These are phyloP conservation scores for Zalaria obscura DNA, from an alignment of 2,329 filamentous ascomycete genomes.

Conservation along the genomic window DNA sequence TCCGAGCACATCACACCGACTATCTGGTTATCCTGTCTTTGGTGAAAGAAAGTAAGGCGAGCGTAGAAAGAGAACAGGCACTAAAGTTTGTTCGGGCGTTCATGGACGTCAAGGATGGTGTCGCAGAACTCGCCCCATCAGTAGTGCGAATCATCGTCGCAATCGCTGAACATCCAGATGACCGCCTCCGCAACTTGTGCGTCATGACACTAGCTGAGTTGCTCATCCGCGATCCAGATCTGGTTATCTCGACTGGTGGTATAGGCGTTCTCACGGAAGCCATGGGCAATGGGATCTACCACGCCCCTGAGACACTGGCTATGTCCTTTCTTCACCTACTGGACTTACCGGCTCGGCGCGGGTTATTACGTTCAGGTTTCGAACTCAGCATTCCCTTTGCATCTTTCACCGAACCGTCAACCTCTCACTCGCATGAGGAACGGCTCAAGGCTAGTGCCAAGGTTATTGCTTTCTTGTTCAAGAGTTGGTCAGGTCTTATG, in stretches of 20 bases:
- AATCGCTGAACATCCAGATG: slow-evolving; percentile 73
- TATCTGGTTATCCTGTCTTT: slow-evolving; percentile 83
- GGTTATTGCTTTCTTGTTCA: slow-evolving; percentile 81
- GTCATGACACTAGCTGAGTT: slow-evolving; percentile 89
- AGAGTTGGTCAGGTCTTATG: slow-evolving; percentile 88
- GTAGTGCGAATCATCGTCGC: slow-evolving; percentile 83
- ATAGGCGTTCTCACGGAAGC: slow-evolving; percentile 82
- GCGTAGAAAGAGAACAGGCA: slow-evolving; percentile 90
- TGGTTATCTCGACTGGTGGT: slow-evolving; percentile 72
- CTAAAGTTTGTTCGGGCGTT: slow-evolving; percentile 93
- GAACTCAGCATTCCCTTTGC: slow-evolving; percentile 79
- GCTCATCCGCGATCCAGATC: slow-evolving; percentile 66
- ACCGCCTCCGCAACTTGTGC: slow-evolving; percentile 78
- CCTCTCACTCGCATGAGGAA: slow-evolving; percentile 42
- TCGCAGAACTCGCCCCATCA: slow-evolving; percentile 72
- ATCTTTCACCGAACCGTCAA: slow-evolving; percentile 72
- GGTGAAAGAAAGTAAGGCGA: slow-evolving; percentile 92
- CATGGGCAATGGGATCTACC: slow-evolving; percentile 78
- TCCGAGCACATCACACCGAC: slow-evolving; percentile 78
- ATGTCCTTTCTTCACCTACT: slow-evolving; percentile 80
- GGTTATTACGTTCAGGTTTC: slow-evolving; percentile 73
- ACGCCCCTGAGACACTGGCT: slow-evolving; percentile 78
- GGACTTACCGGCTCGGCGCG: slow-evolving; percentile 67
- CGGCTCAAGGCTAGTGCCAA: slow-evolving; percentile 74
- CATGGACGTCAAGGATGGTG: slow-evolving; percentile 85